Evolutionary conservation across 1,284 basidiomycete genomes (phyloP).

Genomic region (Leucoagaricus sp.): DNA sequence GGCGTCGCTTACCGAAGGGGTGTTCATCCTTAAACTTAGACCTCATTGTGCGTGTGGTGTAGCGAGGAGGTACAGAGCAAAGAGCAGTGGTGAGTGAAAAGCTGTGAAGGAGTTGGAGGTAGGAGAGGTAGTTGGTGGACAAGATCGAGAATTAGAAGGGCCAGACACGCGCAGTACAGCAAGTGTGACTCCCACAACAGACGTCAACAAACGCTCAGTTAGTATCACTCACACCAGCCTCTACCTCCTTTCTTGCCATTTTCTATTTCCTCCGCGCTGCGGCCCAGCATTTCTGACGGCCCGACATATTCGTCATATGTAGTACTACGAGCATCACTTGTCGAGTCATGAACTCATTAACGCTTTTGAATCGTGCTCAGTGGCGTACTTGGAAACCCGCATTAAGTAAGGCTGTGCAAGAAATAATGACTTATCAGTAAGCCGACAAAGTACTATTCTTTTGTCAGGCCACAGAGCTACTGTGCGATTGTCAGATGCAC

Average conservation of each 20-base stretch:
- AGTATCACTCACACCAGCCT: conserved; percentile 5
- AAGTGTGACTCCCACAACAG: conserved; percentile 37
- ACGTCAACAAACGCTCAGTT: conserved; percentile 35
- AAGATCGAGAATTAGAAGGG: conserved; percentile 26
- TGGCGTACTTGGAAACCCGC: background rate
- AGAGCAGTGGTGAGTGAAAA: conserved; percentile 14
- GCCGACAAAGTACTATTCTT: background rate
- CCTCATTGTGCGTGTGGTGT: conserved; percentile 58
- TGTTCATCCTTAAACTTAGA: conserved; percentile 99
- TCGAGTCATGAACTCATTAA: conserved; percentile 12
- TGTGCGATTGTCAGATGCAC: background rate
- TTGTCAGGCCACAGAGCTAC: background rate
- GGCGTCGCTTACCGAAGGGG: conserved; percentile 77
- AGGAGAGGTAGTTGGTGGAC: conserved; percentile 31
- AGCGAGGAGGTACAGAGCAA: background rate
- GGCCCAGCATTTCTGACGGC: background rate
- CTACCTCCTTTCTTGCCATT: conserved; percentile 2
- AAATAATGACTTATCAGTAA: background rate
- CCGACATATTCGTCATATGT: background rate
- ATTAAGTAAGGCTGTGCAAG: background rate
- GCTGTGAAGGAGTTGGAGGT: conserved; percentile 20
- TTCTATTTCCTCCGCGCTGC: background rate
- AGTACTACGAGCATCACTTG: conserved; percentile 16
- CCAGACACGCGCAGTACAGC: conserved; percentile 38
- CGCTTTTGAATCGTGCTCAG: background rate